Evolutionary conservation across 176 grass and related monocot genomes (phyloP).

Genomic region (Oryza longistaminata): DNA sequence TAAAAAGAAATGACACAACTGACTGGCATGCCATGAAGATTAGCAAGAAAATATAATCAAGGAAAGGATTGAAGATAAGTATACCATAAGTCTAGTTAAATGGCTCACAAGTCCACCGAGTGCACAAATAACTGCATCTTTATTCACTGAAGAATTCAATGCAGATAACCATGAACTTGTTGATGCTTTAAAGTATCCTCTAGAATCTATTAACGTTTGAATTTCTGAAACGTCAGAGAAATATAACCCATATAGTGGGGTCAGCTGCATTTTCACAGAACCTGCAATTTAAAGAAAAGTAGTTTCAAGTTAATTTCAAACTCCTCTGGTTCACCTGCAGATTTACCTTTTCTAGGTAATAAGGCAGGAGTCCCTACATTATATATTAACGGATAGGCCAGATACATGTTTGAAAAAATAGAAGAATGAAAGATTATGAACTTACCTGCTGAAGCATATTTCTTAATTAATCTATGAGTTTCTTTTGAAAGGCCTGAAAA

Average conservation of each 20-base stretch:
- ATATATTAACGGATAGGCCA: slow-evolving; percentile 1
- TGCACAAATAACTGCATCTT: slow-evolving; percentile 65
- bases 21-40: slow-evolving; percentile 10
- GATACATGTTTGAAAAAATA: not conserved
- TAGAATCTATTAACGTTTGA: slow-evolving; percentile 61
- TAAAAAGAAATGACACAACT: not conserved
- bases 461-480: slow-evolving; percentile 62
- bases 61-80: slow-evolving; percentile 15
- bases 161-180: slow-evolving; percentile 63
- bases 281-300: slow-evolving; percentile 55
- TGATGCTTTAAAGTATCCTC: slow-evolving; percentile 82
- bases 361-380: not conserved
- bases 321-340: not conserved
- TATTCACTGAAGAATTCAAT: slow-evolving; percentile 57
- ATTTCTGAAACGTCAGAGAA: slow-evolving; percentile 67
- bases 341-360: not conserved
- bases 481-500: slow-evolving; percentile 84
- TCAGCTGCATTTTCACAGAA: slow-evolving; percentile 77
- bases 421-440: slow-evolving; percentile 3
- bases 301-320: not conserved
- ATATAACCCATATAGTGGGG: slow-evolving; percentile 48
- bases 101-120: slow-evolving; percentile 84
- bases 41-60: slow-evolving; percentile 1
- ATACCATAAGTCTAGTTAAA: slow-evolving; percentile 88
- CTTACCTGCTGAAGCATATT: slow-evolving; percentile 86